These are phyloP conservation scores for Hamigera avellanea DNA, from an alignment of 495 filamentous ascomycete species.

Conservation along the genomic window DNA sequence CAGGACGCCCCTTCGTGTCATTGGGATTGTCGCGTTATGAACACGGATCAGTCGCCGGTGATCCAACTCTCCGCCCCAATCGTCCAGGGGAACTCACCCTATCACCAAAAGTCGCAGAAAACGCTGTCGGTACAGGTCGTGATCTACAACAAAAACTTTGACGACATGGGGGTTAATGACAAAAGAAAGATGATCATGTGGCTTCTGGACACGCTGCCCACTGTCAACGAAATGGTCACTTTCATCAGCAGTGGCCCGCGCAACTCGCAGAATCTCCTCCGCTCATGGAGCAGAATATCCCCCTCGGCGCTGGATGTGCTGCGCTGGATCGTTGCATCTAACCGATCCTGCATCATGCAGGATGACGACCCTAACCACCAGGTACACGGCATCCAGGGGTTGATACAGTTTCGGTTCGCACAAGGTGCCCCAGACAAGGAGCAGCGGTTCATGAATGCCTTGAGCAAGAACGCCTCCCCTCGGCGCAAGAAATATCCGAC, in stretches of 20 bases:
- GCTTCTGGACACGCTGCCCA: slow-evolving; percentile 58
- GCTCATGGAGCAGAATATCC: slow-evolving; percentile 51
- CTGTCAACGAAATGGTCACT: slow-evolving; percentile 46
- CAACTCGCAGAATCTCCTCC: slow-evolving; percentile 30
- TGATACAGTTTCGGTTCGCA: slow-evolving; percentile 74
- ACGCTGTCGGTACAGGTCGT: slow-evolving; percentile 3
- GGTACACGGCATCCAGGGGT: slow-evolving; percentile 53
- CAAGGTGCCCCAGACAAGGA: slow-evolving; percentile 92
- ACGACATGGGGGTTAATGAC: slow-evolving; percentile 26
- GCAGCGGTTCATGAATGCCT: slow-evolving; percentile 55
- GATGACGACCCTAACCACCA: slow-evolving; percentile 42
- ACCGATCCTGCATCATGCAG: slow-evolving; percentile 75
- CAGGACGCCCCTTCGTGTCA: too few species aligned
- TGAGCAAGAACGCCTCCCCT: slow-evolving; percentile 19
- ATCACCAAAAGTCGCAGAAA: too few species aligned
- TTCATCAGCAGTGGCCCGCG: slow-evolving; percentile 38
- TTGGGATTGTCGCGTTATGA: slow-evolving; percentile 15
- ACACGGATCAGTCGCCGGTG: slow-evolving; percentile 1
- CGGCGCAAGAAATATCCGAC: too few species aligned
- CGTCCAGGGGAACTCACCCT: not conserved
- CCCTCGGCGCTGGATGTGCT: slow-evolving; percentile 58
- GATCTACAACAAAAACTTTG: slow-evolving; percentile 47
- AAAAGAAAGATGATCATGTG: slow-evolving; percentile 46
- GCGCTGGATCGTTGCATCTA: slow-evolving; percentile 86
- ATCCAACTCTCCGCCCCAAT: slow-evolving; percentile 12